A percentile compares a stretch with the other conserved stretches of the same genome.
These are phyloP conservation scores for Podaxis rugospora DNA, from an alignment of 768 basidiomycete species.

Conservation along the genomic window DNA sequence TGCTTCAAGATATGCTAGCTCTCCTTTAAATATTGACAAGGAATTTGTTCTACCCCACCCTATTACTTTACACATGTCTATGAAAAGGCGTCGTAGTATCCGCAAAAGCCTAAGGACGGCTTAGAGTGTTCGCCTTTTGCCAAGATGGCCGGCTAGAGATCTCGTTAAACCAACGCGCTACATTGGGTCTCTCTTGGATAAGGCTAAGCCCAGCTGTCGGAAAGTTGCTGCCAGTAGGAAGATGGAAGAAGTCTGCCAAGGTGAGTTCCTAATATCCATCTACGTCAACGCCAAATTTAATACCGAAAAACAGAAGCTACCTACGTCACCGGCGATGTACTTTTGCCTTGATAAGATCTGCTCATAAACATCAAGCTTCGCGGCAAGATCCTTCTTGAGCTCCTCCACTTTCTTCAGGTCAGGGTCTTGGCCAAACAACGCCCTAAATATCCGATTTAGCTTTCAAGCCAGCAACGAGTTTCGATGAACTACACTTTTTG, in stretches of 20 bases:
- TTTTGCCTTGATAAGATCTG: constrained; percentile 38
- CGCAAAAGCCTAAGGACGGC: background rate
- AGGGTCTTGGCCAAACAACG: constrained; percentile 13
- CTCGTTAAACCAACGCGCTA: constrained; percentile 51
- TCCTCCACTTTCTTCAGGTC: constrained; percentile 23
- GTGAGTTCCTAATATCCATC: constrained; percentile 28
- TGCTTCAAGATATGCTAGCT: too few relatives aligned
- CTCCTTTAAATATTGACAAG: too few relatives aligned
- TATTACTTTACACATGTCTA: too few relatives aligned
- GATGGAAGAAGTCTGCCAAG: constrained; percentile 40
- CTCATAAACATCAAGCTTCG: constrained; percentile 43
- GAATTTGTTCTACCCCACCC: too few relatives aligned
- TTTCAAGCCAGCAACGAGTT: background rate
- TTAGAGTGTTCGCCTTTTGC: constrained; percentile 32
- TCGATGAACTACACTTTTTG: constrained; percentile 29
- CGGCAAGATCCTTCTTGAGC: constrained; percentile 21
- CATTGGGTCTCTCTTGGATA: constrained; percentile 35
- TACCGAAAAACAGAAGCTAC: background rate
- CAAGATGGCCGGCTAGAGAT: constrained; percentile 42
- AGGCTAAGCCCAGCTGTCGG: constrained; percentile 15
- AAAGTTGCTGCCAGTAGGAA: constrained; percentile 30
- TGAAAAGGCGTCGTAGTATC: too few relatives aligned
- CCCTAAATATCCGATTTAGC: background rate
- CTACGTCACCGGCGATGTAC: constrained; percentile 42
- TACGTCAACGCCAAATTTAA: background rate